phyloP scores from a whole-genome alignment of 139 green algal genomes.

The Micractinium conductrix region DNA sequence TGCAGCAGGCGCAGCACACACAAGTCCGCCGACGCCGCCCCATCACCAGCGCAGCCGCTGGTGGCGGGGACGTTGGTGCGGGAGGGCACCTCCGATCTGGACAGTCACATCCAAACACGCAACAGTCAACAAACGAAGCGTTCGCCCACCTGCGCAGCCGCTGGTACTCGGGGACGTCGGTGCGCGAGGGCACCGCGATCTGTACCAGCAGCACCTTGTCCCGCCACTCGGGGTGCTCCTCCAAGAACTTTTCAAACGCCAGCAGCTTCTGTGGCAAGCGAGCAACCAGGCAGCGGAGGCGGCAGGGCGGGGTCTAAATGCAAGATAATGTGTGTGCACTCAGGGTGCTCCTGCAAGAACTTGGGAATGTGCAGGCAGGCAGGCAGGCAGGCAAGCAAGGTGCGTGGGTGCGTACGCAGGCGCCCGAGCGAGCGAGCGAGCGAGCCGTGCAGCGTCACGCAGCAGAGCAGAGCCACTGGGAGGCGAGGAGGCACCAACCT shows the following conservation, averaged over 20 bases:
- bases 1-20: not conserved
- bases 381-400: too few relatives aligned
- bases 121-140: too few relatives aligned
- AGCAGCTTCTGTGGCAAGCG: conserved; percentile 54
- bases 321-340: too few relatives aligned
- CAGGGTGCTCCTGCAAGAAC: too few relatives aligned
- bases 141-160: conserved; percentile 74
- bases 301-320: too few relatives aligned
- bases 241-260: conserved; percentile 99
- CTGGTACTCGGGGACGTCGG: conserved; percentile 97
- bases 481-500: not conserved
- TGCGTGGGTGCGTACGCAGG: too few relatives aligned
- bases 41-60: conserved; percentile 77
- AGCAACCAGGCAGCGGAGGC: not conserved
- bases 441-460: too few relatives aligned
- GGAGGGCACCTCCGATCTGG: too few relatives aligned
- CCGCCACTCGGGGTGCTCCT: conserved; percentile 95
- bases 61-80: too few relatives aligned
- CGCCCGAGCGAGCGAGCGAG: too few relatives aligned
- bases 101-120: not conserved
- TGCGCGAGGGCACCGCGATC: conserved; percentile 96
- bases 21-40: not conserved
- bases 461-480: too few relatives aligned
- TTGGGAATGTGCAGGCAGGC: too few relatives aligned
- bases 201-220: conserved; percentile 97